Evolutionary conservation across 352 stramenopile genomes (phyloP).

Genomic region (Phytophthora crassamura): DNA sequence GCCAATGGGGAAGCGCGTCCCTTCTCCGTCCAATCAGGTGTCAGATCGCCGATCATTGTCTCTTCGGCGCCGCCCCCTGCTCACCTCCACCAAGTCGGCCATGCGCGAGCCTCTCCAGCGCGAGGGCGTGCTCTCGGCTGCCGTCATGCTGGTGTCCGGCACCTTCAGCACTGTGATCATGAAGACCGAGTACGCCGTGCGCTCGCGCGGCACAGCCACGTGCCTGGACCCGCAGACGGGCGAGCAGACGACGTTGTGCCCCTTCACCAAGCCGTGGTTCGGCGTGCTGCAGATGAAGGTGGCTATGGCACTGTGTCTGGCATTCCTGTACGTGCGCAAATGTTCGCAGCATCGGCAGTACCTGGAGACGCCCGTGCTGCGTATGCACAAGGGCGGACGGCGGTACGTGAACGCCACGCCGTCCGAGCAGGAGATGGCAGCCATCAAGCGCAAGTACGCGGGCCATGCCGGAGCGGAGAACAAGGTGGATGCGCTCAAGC

Average conservation of each 20-base stretch:
- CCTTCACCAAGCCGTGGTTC: conserved; percentile 90
- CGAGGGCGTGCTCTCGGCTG: conserved; percentile 60
- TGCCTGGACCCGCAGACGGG: conserved; percentile 56
- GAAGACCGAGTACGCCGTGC: conserved; percentile 85
- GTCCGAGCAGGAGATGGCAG: conserved; percentile 36
- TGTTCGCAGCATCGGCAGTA: conserved; percentile 58
- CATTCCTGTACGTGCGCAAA: conserved; percentile 78
- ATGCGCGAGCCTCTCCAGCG: conserved; percentile 35
- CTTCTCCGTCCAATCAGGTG: too few species aligned
- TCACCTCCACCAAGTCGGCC: conserved; percentile 3
- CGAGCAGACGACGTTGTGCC: conserved; percentile 61
- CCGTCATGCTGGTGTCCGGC: conserved; percentile 79
- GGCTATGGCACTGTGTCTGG: conserved; percentile 81
- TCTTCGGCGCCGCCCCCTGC: not conserved
- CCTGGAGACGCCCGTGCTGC: conserved; percentile 72
- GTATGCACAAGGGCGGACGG: conserved; percentile 67
- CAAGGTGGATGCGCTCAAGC: conserved; percentile 48
- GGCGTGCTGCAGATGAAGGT: conserved; percentile 88
- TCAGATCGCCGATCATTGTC: not conserved
- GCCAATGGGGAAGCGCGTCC: too few species aligned
- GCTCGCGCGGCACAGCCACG: conserved; percentile 51
- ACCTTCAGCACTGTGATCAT: conserved; percentile 89
- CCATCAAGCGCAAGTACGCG: conserved; percentile 56
- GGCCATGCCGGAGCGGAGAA: conserved; percentile 47
- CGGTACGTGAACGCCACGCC: conserved; percentile 63